Evolutionary conservation across 1,139 yeast species (phyloP), one percentile per base, ranked within the genome.

Genomic region (Blastobotrys buckinghamii): DNA sequence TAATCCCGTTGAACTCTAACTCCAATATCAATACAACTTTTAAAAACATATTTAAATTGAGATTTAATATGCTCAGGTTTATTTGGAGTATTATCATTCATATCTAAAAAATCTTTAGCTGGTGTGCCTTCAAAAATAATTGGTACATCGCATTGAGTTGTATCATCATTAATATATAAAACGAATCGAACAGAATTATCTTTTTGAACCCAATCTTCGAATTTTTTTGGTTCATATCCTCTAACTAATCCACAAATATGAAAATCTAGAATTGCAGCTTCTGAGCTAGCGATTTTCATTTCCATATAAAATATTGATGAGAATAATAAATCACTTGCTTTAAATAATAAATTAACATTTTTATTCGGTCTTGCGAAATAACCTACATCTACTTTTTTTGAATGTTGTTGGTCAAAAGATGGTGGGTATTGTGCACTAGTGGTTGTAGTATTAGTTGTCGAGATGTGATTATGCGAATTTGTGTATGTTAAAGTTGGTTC

Each of bases 101-200:
- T 3, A 15, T 43, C 36, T 29, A 43, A 22, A 27, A 43, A 43
- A 16, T 43, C 42, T 20, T 26, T 7, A 3, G 47, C 47, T 2
- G 47, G 41, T 27, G 27, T 16, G 12, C 47, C 47, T n/a, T 36
- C 42, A 30, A 43, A 43, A 17, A 27, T 36, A 2, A 43, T 41
- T 2, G 47, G 42, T 8, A 43, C 20, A 16, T 43, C 37, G 16
- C 37, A 20, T 27, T 19, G 10, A 4, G 42, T 27, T 3, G 47
- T 27, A 17, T 20, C 32, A 29, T 43, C 47, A 19, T 43, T 37
- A n/a, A 43, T 5, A 24, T 19, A 27, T 15, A 43, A 36, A 2
- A 37, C 29, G 17, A 43, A 43, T 19, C 33, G 15, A 6, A 42
- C 10, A 16, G 20, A 9, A n/a, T 19, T 9, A 8, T 17, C 34